phyloP scores from a whole-genome alignment of 2,329 filamentous ascomycete species.

The Tolypocladium tropicale region DNA sequence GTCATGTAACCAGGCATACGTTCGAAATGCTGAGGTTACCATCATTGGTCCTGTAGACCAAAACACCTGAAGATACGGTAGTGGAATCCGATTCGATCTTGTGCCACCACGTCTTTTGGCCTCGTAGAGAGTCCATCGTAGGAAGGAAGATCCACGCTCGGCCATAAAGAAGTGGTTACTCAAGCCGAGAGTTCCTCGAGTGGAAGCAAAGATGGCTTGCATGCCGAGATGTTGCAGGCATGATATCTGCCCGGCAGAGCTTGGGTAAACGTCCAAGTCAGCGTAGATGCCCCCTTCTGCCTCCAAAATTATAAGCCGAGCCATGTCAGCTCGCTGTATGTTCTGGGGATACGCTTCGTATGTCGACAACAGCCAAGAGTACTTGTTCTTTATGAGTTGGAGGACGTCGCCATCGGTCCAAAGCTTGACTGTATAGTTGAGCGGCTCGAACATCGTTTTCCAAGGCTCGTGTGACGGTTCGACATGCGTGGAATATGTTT shows the following conservation, averaged over 20 bases:
- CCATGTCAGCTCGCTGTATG: conserved; percentile 14
- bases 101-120: conserved; percentile 10
- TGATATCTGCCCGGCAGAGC: conserved; percentile 1
- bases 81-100: conserved; percentile 4
- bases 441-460: conserved; percentile 7
- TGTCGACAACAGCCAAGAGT: conserved; percentile 11
- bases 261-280: conserved; percentile 12
- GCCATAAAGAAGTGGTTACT: conserved; percentile 18
- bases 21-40: conserved; percentile 9
- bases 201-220: conserved; percentile 9
- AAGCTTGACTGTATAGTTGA: conserved; percentile 11
- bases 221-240: conserved; percentile 9
- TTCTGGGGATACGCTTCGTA: conserved; percentile 11
- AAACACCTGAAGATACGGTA: conserved; percentile 14
- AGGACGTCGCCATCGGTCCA: conserved; percentile 13
- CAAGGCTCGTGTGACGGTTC: conserved; percentile 6
- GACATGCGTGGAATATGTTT: conserved; percentile 6
- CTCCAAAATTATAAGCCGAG: conserved; percentile 11
- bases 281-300: conserved; percentile 13
- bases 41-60: conserved; percentile 16
- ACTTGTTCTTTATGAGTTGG: conserved; percentile 7
- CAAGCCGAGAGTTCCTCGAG: conserved; percentile 3
- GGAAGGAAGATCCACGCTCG: conserved; percentile 6
- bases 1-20: conserved; percentile 8
- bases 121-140: conserved; percentile 11